Base-by-base conservation (phyloP, 1,284 basidiomycete genomes). In the Irpex sp. region DNA sequence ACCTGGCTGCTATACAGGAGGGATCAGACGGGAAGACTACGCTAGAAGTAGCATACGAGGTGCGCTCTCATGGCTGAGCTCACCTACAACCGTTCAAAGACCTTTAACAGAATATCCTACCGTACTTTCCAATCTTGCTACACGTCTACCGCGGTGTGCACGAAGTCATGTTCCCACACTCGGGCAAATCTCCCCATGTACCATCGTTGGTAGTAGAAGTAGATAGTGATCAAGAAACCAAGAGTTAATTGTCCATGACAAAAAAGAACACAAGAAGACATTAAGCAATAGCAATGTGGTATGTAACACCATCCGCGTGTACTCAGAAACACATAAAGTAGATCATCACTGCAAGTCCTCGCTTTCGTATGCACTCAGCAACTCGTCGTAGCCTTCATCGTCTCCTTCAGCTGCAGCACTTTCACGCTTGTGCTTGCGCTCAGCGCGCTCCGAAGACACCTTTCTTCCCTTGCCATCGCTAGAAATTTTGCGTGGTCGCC, bases 311-410 rank as follows among this genome's bases (percentile, higher is more conserved):
- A 26, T 51, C 49, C 49, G 53, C n/a, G 15, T 17, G 13, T 17
- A 17, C 36, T 54, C 15, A 26, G 57, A 39, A 36, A 39, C 8
- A n/a, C 39, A 49, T n/a, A 58, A 39, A 4, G 19, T 59, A 51
- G 13, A 36, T 64, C 58, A 67, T 11, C 39, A 43, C 33, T n/a
- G 47, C 61, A 36, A 70, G 43, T 75, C 76, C 64, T 91, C 89
- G 69, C 90, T 91, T 74, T 91, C 90, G 68, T 92, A 92, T 26
- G 89, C 89, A 71, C 87, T 90, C 66, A 92, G 72, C 61, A 92
- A 70, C 35, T 91, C 90, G 65, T 88, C 88, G 63, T 91, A 92
- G 5, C 87, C 89, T 70, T 91, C 89, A 66, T 91, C 89, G 65
- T 91, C 89, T 2, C 89, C 89, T 61, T 90, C 88, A 59, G 88